Evolutionary conservation across 306 rosid species (phyloP).

Genomic region (Ochetophila trinervis): DNA sequence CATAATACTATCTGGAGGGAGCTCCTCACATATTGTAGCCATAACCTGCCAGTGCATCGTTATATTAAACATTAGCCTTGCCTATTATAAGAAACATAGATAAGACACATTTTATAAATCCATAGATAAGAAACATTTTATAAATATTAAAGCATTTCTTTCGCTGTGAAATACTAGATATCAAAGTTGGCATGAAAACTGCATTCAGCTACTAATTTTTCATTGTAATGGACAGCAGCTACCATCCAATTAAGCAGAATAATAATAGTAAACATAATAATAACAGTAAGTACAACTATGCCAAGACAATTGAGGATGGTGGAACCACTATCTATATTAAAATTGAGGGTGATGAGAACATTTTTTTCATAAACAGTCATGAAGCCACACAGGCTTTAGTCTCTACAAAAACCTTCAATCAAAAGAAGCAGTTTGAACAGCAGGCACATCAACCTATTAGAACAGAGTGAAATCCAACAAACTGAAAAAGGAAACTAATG

Average conservation of each 20-base stretch:
- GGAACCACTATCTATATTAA: not conserved
- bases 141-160: too few species aligned
- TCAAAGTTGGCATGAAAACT: too few species aligned
- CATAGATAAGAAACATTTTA: not conserved
- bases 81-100: slow-evolving; percentile 3
- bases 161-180: too few species aligned
- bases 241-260: too few species aligned
- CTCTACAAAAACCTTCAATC: not conserved
- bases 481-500: not conserved
- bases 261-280: too few species aligned
- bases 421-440: not conserved
- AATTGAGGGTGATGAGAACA: not conserved
- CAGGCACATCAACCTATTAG: not conserved
- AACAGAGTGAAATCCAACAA: not conserved
- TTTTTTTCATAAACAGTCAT: not conserved
- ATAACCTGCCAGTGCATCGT: slow-evolving; percentile 56
- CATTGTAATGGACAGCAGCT: too few species aligned
- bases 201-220: too few species aligned
- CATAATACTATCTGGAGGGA: slow-evolving; percentile 75
- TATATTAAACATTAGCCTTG: slow-evolving; percentile 28
- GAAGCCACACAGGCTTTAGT: not conserved
- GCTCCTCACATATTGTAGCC: slow-evolving; percentile 98
- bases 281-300: too few species aligned
- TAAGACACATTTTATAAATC: not conserved
- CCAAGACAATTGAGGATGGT: too few species aligned